phyloP scores from a whole-genome alignment of 1,284 basidiomycete genomes.

The Mycena sp. region DNA sequence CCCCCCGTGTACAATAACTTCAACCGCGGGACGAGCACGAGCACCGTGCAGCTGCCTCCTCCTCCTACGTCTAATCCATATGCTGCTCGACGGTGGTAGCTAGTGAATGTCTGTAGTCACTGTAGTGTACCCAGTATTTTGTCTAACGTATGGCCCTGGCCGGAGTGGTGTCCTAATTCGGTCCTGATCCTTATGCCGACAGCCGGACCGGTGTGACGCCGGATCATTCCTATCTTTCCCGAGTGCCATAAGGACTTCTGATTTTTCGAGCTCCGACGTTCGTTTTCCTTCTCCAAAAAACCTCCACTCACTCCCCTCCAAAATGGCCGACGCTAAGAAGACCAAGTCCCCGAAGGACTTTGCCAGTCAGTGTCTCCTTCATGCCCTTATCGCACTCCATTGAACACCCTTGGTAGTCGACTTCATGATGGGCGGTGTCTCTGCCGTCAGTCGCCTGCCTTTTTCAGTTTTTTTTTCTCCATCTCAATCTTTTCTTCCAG shows the following conservation, averaged over 20 bases:
- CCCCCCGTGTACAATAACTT: conserved; percentile 32
- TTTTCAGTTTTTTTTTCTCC: neutral
- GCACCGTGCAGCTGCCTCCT: conserved; percentile 39
- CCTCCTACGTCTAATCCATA: conserved; percentile 26
- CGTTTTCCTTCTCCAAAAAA: conserved; percentile 38
- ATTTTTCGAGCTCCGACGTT: conserved; percentile 33
- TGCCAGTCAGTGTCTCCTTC: conserved; percentile 21
- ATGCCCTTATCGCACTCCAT: conserved; percentile 31
- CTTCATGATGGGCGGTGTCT: conserved; percentile 94
- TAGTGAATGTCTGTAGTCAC: no score
- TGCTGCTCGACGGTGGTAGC: conserved; percentile 19
- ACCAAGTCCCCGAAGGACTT: conserved; percentile 85
- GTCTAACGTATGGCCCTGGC: no score
- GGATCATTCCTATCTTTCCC: conserved; percentile 43
- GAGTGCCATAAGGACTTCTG: conserved; percentile 44
- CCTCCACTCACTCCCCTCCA: conserved; percentile 59
- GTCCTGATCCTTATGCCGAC: no score
- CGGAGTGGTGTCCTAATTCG: no score
- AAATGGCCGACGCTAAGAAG: conserved; percentile 84
- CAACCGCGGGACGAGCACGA: conserved; percentile 29
- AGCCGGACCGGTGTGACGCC: neutral
- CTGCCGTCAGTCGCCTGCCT: conserved; percentile 79
- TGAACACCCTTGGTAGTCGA: conserved; percentile 68
- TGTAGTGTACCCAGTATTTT: neutral
- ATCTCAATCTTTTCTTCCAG: conserved; percentile 48